phyloP scores from a whole-genome alignment of 2,329 filamentous ascomycete genomes.

The Botrytis paeoniae region DNA sequence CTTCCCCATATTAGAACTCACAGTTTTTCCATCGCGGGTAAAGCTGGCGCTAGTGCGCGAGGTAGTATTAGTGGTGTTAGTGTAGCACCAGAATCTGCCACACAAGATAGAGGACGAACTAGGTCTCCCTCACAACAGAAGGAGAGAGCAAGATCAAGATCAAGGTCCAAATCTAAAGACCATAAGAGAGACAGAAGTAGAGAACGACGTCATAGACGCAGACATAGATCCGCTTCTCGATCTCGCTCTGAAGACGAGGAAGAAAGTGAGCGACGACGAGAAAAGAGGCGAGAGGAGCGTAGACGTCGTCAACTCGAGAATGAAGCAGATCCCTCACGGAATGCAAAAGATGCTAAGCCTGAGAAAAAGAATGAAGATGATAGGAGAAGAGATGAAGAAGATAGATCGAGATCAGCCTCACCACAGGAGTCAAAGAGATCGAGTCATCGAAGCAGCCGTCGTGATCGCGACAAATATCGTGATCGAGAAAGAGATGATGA shows the following conservation, averaged over 20 bases:
- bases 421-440: conserved; percentile 56
- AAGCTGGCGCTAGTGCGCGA: conserved; percentile 32
- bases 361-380: conserved; percentile 27
- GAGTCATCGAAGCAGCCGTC: conserved; percentile 56
- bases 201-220: conserved; percentile 34
- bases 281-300: conserved; percentile 33
- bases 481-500: conserved; percentile 45
- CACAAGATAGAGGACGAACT: conserved; percentile 30
- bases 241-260: conserved; percentile 35
- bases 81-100: conserved; percentile 30
- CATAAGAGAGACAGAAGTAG: conserved; percentile 32
- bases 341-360: conserved; percentile 24
- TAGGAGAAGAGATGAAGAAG: conserved; percentile 43
- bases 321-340: conserved; percentile 27
- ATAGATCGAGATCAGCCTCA: conserved; percentile 64
- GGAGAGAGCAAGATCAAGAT: conserved; percentile 37
- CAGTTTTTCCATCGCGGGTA: conserved; percentile 40
- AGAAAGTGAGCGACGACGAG: conserved; percentile 36
- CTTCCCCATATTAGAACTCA: conserved; percentile 57
- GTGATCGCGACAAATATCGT: conserved; percentile 53
- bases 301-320: conserved; percentile 31
- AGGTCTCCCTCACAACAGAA: conserved; percentile 31
- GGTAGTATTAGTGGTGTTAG: conserved; percentile 33
- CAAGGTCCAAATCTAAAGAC: conserved; percentile 36
- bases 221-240: conserved; percentile 35